These are phyloP conservation scores for Brasilioporus rufonigricans DNA, from an alignment of 768 basidiomycete genomes.

Conservation along the genomic window DNA sequence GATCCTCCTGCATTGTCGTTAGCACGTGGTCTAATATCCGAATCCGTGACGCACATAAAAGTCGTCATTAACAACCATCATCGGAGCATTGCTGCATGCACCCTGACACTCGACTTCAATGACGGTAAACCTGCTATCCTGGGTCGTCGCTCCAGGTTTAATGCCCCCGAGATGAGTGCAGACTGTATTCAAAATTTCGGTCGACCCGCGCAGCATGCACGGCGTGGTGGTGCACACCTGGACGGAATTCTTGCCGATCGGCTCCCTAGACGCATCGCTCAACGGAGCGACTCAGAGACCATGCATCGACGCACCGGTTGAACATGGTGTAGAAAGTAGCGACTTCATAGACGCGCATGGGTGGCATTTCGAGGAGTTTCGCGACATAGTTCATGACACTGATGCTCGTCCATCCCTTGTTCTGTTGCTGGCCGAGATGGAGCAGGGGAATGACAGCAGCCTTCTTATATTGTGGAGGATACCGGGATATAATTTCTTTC, in stretches of 20 bases:
- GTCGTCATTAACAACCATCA: constrained; percentile 95
- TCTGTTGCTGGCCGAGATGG: constrained; percentile 95
- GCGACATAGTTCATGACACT: constrained; percentile 99
- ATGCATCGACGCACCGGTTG: constrained; percentile 68
- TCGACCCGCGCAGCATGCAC: constrained; percentile 93
- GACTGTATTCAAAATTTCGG: constrained; percentile 83
- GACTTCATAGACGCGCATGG: constrained; percentile 99
- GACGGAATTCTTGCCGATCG: constrained; percentile 90
- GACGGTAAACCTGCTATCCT: constrained; percentile 95
- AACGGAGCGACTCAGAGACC: neutral
- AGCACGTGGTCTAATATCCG: constrained; percentile 1
- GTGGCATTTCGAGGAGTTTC: constrained; percentile 87
- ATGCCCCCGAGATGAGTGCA: constrained; percentile 80
- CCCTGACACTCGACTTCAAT: constrained; percentile 99
- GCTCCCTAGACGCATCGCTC: constrained; percentile 58
- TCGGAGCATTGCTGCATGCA: constrained; percentile 96
- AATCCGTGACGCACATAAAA: constrained; percentile 71
- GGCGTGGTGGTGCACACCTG: constrained; percentile 99
- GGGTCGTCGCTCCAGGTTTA: constrained; percentile 88
- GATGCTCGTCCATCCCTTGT: constrained; percentile 98
- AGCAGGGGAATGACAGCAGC: constrained; percentile 96
- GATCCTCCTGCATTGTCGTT: constrained; percentile 62
- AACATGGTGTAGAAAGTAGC: constrained; percentile 99
- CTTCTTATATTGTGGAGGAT: constrained; percentile 98
- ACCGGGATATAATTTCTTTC: constrained; percentile 85